Percentiles rank a stretch among this genome's conserved stretches.
These are phyloP conservation scores for Discostella pseudostelligera DNA, from an alignment of 108 stramenopile species.

Conservation along the genomic window DNA sequence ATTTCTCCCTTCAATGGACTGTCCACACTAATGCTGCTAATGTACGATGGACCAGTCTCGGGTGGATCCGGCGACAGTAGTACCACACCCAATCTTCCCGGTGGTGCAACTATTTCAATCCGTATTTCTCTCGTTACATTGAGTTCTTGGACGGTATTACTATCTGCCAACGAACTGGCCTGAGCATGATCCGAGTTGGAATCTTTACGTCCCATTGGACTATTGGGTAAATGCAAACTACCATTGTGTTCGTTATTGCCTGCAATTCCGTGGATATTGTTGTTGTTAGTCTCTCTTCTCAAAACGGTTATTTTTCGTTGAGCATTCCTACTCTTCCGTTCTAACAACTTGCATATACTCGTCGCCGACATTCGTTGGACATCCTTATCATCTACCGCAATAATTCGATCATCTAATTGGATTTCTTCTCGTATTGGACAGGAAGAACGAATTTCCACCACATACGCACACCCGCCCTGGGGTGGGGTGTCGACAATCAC, in stretches of 20 bases:
- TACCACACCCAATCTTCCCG: constrained; percentile 20
- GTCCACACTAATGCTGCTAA: constrained; percentile 13
- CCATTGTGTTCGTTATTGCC: too few species aligned
- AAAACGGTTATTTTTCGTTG: constrained; percentile 1
- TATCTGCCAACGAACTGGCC: neutral
- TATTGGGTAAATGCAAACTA: neutral
- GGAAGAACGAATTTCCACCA: neutral
- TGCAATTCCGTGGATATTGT: neutral
- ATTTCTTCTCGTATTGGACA: constrained; percentile 3
- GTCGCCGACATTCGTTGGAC: constrained; percentile 4
- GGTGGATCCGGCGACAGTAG: constrained; percentile 4
- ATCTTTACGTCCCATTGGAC: neutral
- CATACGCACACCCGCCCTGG: constrained; percentile 9
- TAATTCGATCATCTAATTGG: constrained; percentile 2
- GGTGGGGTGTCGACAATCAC: constrained; percentile 26
- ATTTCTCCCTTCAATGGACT: constrained; percentile 51
- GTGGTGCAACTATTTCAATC: constrained; percentile 12
- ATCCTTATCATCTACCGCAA: constrained; percentile 11
- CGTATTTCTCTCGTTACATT: neutral
- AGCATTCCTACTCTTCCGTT: constrained; percentile 4
- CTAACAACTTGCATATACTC: constrained; percentile 4
- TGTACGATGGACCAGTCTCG: constrained; percentile 22
- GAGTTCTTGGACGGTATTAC: neutral
- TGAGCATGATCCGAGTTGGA: neutral
- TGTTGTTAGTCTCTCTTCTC: neutral